phyloP scores from a whole-genome alignment of 257 asterid genomes.

The Solanum gandarillasii region DNA sequence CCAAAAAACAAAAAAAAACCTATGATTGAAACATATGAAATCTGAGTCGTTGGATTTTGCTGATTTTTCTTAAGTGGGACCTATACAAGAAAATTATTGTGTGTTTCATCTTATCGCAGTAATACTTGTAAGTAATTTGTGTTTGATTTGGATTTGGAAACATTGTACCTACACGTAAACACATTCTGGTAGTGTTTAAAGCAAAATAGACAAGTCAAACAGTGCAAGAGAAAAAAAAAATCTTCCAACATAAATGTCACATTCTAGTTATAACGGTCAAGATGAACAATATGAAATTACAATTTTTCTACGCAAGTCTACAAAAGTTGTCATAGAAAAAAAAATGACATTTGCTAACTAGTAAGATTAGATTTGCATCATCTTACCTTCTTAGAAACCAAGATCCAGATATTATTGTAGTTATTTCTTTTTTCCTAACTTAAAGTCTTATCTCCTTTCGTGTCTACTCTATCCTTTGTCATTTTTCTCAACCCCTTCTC shows the following conservation, averaged over 20 bases:
- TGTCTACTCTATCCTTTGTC: not conserved
- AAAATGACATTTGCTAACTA: not conserved
- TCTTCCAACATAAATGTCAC: not conserved
- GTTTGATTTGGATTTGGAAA: not conserved
- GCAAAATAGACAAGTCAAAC: not conserved
- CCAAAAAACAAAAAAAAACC: rapidly evolving
- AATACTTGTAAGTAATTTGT: not conserved
- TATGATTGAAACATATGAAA: not conserved
- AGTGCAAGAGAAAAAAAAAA: not conserved
- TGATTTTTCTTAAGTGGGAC: not conserved
- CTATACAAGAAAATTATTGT: not conserved
- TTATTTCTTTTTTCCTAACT: too few species aligned
- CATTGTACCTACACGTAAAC: not conserved
- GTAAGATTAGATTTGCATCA: not conserved
- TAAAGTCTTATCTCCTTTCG: not conserved
- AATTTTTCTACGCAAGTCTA: not conserved
- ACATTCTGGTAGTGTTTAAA: not conserved
- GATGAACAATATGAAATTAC: not conserved
- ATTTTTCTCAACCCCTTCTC: not conserved
- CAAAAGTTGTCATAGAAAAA: not conserved
- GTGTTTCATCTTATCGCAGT: not conserved
- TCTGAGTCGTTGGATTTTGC: not conserved
- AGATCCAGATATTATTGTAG: not conserved
- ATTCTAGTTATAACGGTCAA: not conserved
- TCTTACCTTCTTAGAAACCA: not conserved